Conservation (phyloP, 2,329 filamentous ascomycete genomes). For the Verticillium nubilum region DNA sequence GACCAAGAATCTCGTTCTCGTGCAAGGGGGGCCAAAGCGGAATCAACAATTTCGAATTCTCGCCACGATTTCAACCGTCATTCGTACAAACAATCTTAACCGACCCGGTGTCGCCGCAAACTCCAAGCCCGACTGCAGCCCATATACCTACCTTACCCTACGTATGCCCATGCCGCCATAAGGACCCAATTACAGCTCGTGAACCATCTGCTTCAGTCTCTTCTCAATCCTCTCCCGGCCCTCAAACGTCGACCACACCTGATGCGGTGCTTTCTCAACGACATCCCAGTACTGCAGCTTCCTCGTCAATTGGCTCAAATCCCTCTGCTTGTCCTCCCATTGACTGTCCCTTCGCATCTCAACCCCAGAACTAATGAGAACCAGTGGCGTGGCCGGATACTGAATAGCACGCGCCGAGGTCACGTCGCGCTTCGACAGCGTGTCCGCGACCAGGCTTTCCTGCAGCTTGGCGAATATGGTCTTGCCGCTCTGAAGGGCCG, state of each 20-base stretch:
- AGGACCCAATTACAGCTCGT: not conserved
- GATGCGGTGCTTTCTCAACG: conserved; percentile 75
- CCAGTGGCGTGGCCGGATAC: conserved; percentile 66
- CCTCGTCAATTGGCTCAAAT: conserved; percentile 73
- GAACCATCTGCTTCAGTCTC: conserved; percentile 53
- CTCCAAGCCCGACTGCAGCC: not conserved
- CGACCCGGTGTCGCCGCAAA: not conserved
- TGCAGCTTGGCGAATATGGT: conserved; percentile 87
- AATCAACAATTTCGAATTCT: not conserved
- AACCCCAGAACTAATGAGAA: conserved; percentile 76
- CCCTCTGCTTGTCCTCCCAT: conserved; percentile 83
- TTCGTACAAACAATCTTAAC: not conserved
- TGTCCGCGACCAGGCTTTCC: conserved; percentile 82
- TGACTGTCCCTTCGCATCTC: conserved; percentile 58
- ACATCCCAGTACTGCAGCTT: conserved; percentile 82
- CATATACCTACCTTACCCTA: not conserved
- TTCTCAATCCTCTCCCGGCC: conserved; percentile 74
- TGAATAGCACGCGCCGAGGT: conserved; percentile 75
- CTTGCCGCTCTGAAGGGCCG: conserved; percentile 74
- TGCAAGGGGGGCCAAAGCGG: too few species aligned
- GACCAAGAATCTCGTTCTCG: too few species aligned
- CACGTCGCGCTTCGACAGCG: conserved; percentile 79
- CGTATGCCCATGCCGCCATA: not conserved
- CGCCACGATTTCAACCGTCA: not conserved
- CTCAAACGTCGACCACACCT: conserved; percentile 74